Evolutionary conservation across 305 asterid genomes (phyloP).

Genomic region (Fraxinus dipetala): DNA sequence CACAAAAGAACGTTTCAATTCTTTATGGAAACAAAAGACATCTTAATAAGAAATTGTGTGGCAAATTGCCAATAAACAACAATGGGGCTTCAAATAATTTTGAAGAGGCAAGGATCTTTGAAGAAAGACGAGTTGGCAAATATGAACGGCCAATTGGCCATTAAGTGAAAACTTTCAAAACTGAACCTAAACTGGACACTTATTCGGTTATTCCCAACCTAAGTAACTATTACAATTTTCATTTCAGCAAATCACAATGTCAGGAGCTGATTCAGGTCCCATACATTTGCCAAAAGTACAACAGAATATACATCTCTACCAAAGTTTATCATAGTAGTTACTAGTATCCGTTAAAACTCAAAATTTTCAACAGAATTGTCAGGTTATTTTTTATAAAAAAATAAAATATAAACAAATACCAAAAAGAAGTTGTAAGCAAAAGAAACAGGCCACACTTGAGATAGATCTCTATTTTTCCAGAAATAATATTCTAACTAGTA

Average conservation of each 20-base stretch:
- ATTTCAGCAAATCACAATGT: neutral
- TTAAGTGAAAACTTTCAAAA: neutral
- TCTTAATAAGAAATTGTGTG: no score
- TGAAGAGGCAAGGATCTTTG: no score
- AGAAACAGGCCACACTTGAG: neutral
- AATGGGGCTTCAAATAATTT: neutral
- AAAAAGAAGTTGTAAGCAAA: neutral
- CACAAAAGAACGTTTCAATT: neutral
- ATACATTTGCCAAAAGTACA: neutral
- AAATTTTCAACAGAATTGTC: neutral
- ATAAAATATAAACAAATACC: neutral
- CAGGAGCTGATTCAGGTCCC: neutral
- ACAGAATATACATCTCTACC: neutral
- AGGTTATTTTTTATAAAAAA: neutral
- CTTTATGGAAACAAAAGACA: neutral
- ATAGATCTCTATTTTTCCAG: neutral
- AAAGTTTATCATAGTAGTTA: neutral
- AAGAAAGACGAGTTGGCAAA: neutral
- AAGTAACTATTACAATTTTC: neutral
- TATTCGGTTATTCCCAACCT: neutral
- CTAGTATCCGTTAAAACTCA: neutral
- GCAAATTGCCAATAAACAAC: neutral
- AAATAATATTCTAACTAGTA: neutral
- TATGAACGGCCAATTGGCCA: neutral
- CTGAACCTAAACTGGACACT: neutral